These are phyloP conservation scores for Saksenaea oblongispora DNA, from an alignment of 371 early-diverging fungal genomes.

Conservation along the genomic window DNA sequence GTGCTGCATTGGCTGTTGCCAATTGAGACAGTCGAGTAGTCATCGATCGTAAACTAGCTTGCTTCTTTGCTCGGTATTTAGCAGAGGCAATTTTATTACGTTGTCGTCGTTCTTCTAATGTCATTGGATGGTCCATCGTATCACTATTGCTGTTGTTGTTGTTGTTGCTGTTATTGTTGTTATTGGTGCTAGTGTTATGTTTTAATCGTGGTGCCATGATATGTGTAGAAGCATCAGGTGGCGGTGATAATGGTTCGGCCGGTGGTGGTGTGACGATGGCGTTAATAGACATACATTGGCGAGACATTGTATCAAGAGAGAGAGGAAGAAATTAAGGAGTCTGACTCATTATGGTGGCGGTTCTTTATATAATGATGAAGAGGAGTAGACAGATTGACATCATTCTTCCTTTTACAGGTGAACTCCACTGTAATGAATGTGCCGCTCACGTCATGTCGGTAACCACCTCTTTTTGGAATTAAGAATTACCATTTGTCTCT, in stretches of 20 bases:
- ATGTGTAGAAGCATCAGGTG: constrained; percentile 21
- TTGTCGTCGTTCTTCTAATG: constrained; percentile 44
- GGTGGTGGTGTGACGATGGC: constrained; percentile 24
- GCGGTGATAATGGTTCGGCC: constrained; percentile 24
- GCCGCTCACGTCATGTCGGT: constrained; percentile 5
- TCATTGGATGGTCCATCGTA: neutral
- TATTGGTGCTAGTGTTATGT: neutral
- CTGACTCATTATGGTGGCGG: neutral
- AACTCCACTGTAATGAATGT: constrained; percentile 5
- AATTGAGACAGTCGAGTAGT: constrained; percentile 30
- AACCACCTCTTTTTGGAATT: neutral
- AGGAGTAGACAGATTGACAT: constrained; percentile 11
- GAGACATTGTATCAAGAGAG: constrained; percentile 22
- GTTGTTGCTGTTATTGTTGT: no score
- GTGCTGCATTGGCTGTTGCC: constrained; percentile 36
- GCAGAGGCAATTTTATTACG: constrained; percentile 58
- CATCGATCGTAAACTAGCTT: constrained; percentile 48
- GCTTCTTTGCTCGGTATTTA: constrained; percentile 56
- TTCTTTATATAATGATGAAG: constrained; percentile 1
- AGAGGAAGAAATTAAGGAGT: constrained; percentile 4
- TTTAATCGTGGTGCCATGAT: neutral
- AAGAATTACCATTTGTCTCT: neutral
- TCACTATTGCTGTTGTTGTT: no score
- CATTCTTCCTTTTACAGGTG: constrained; percentile 12
- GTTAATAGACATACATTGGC: constrained; percentile 34